Percentiles rank a stretch among this genome's conserved stretches.
These are phyloP conservation scores for Stephanodiscus triporus DNA, from an alignment of 108 stramenopile genomes.

Conservation along the genomic window DNA sequence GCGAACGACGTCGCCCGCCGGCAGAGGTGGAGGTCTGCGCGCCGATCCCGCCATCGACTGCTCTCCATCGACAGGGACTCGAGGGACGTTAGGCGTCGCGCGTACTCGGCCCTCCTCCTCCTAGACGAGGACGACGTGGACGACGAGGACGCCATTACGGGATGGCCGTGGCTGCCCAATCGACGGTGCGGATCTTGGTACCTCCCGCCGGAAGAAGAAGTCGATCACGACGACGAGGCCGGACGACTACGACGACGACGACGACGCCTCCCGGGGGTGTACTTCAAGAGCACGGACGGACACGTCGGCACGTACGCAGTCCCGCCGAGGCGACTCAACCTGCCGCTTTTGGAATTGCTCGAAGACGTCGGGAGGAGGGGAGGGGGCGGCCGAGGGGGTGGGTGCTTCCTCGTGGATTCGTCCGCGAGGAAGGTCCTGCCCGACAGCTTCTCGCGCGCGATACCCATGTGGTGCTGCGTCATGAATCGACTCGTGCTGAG, in stretches of 20 bases:
- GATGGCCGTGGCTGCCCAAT: conserved; percentile 60
- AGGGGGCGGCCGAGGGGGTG: neutral
- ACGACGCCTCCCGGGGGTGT: conserved; percentile 11
- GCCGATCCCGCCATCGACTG: neutral
- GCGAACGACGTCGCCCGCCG: neutral
- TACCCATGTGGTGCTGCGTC: conserved; percentile 79
- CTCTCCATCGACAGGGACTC: neutral
- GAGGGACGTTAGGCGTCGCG: neutral
- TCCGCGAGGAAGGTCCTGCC: conserved; percentile 63
- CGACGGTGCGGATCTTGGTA: conserved; percentile 80
- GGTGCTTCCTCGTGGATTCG: conserved; percentile 69
- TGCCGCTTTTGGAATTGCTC: conserved; percentile 52
- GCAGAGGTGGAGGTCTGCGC: neutral
- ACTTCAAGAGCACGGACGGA: conserved; percentile 87
- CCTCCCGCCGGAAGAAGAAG: too few species aligned
- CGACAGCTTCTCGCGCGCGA: conserved; percentile 74
- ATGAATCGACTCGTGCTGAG: conserved; percentile 62
- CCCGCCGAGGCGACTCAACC: conserved; percentile 67
- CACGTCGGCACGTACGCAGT: conserved; percentile 62
- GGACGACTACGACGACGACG: neutral
- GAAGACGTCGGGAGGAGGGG: conserved; percentile 3
- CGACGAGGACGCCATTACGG: neutral
- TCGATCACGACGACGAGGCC: too few species aligned
- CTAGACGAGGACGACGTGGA: too few species aligned
- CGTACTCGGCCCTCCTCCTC: too few species aligned